These are phyloP conservation scores for Cucurbita ficifolia DNA, from an alignment of 306 rosid species.

Conservation along the genomic window DNA sequence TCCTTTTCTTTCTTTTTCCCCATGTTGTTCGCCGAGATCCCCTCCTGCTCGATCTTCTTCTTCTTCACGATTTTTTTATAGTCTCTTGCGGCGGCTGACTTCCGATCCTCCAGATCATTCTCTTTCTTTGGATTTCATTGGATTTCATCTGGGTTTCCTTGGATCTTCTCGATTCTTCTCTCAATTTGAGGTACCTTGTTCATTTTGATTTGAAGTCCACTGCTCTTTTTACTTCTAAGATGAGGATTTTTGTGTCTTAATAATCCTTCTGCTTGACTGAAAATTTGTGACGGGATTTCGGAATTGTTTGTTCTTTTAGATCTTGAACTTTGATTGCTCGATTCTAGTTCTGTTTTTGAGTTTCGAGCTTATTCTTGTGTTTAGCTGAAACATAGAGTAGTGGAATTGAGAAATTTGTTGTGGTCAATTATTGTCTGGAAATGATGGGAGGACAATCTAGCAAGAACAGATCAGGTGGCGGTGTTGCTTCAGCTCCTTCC, in stretches of 20 bases:
- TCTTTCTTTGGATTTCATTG: not conserved
- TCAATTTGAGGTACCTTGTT: not conserved
- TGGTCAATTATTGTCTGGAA: not conserved
- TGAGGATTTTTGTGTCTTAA: not conserved
- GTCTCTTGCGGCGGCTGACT: not conserved
- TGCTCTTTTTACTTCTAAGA: not conserved
- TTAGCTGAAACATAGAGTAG: not conserved
- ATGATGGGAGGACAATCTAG: constrained; percentile 70
- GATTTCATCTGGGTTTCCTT: not conserved
- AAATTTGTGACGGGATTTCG: not conserved
- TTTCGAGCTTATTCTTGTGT: not conserved
- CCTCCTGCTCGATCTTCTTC: not conserved
- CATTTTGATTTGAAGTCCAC: not conserved
- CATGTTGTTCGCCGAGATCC: not conserved
- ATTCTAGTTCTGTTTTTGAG: not conserved
- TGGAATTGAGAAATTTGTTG: not conserved
- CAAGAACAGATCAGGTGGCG: constrained; percentile 19
- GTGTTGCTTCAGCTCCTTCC: constrained; percentile 17
- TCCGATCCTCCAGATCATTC: not conserved
- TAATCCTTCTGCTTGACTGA: not conserved
- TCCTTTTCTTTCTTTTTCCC: not conserved
- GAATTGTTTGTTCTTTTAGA: not conserved
- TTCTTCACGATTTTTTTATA: not conserved
- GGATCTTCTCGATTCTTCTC: not conserved
- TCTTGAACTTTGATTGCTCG: not conserved